Percentiles rank a stretch among this genome's conserved stretches.
These are phyloP conservation scores for Globisporangium yorkense DNA, from an alignment of 352 stramenopile genomes.

Conservation along the genomic window DNA sequence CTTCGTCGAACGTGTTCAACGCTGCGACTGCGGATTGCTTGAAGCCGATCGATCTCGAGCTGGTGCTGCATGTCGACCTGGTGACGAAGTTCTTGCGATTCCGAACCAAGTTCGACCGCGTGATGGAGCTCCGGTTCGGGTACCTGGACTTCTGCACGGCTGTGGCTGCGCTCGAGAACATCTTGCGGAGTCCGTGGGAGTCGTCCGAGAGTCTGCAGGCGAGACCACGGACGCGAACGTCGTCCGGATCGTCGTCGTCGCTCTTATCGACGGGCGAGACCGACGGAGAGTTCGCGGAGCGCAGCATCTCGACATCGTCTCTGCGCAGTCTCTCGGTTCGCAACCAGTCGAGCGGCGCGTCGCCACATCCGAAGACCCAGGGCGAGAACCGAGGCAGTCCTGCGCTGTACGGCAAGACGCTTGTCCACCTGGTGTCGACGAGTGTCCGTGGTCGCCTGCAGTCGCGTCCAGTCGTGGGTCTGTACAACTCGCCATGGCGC, in stretches of 20 bases:
- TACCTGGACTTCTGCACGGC: constrained; percentile 81
- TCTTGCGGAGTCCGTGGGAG: constrained; percentile 28
- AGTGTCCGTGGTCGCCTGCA: constrained; percentile 71
- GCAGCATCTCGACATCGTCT: constrained; percentile 20
- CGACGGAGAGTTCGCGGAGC: constrained; percentile 20
- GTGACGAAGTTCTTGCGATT: constrained; percentile 53
- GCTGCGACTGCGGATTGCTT: constrained; percentile 62
- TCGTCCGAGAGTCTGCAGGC: not conserved
- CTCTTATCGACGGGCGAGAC: constrained; percentile 35
- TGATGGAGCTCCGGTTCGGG: constrained; percentile 77
- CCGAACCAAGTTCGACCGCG: constrained; percentile 63
- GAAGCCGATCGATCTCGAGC: constrained; percentile 71
- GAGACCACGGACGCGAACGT: constrained; percentile 24
- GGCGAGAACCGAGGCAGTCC: constrained; percentile 24
- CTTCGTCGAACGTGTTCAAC: constrained; percentile 20
- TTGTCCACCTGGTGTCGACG: constrained; percentile 71
- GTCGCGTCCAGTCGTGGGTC: constrained; percentile 59
- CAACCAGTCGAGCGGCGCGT: constrained; percentile 4
- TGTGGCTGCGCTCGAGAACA: constrained; percentile 51
- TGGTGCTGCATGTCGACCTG: constrained; percentile 64
- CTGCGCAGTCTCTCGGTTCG: constrained; percentile 9
- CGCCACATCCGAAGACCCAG: constrained; percentile 15
- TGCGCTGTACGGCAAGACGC: constrained; percentile 52
- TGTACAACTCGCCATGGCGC: constrained; percentile 78
- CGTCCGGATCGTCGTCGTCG: constrained; percentile 50